A percentile compares a stretch with the other conserved stretches of the same genome.
Conservation (phyloP, 129 eudicot species). For the Flaveria trinervia region DNA sequence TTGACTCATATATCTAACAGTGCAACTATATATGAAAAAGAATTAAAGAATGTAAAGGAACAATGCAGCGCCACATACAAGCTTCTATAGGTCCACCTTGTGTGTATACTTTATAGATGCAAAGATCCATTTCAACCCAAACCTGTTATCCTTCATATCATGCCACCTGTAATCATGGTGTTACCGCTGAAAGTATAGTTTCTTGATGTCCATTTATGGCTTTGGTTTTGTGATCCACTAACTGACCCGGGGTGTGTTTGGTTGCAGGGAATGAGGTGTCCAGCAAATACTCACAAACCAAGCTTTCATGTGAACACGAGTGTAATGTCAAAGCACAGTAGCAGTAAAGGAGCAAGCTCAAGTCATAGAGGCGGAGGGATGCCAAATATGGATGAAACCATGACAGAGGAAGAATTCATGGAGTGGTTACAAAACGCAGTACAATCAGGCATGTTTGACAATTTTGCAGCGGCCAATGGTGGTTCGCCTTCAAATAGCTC, state of each 20-base stretch:
- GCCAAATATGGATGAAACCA: conserved; percentile 62
- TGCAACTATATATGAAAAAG: neutral
- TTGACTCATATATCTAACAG: neutral
- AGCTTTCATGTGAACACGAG: conserved; percentile 92
- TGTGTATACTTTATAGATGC: neutral
- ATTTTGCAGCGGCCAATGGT: conserved; percentile 51
- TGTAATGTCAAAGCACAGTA: conserved; percentile 59
- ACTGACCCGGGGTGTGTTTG: conserved; percentile 10
- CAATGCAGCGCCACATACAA: neutral
- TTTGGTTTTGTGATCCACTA: neutral
- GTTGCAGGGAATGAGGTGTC: conserved; percentile 94
- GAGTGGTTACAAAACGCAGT: conserved; percentile 85
- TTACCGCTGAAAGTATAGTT: neutral
- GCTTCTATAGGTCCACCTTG: neutral
- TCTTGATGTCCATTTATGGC: neutral
- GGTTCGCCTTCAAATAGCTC: conserved; percentile 37
- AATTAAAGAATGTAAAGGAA: neutral
- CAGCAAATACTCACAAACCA: conserved; percentile 86
- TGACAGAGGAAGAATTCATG: conserved; percentile 87
- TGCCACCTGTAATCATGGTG: neutral
- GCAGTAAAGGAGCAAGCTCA: conserved; percentile 52
- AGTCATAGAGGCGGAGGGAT: conserved; percentile 61
- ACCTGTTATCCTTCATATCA: neutral
- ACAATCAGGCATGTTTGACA: conserved; percentile 77
- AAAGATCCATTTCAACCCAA: neutral